Conservation (phyloP, 2,329 filamentous ascomycete species). For the Penicillium glabrum region DNA sequence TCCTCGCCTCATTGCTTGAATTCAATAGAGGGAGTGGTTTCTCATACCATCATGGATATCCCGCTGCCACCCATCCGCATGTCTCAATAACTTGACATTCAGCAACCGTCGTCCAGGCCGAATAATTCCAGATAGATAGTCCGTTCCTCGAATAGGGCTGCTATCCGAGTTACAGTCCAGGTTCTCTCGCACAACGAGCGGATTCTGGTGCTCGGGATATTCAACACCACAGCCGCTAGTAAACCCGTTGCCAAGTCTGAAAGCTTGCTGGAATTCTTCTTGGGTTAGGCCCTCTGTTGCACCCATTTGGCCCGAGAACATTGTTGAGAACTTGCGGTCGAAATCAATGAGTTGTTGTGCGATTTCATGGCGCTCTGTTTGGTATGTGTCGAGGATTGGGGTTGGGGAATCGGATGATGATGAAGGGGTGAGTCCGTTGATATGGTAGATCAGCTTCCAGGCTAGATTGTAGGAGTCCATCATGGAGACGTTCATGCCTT, state of each 20-base stretch:
- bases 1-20: not conserved
- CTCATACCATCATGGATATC: conserved; percentile 38
- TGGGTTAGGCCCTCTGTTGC: conserved; percentile 29
- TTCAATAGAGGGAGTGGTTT: not conserved
- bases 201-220: conserved; percentile 30
- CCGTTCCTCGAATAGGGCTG: conserved; percentile 30
- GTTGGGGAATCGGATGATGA: conserved; percentile 15
- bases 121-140: conserved; percentile 37
- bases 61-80: conserved; percentile 37
- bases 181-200: conserved; percentile 22
- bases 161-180: not conserved
- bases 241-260: conserved; percentile 38
- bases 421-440: conserved; percentile 37
- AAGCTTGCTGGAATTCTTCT: conserved; percentile 37
- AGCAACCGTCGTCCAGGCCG: conserved; percentile 35
- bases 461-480: conserved; percentile 52
- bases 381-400: conserved; percentile 38
- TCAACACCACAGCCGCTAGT: conserved; percentile 42
- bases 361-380: conserved; percentile 37
- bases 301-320: conserved; percentile 41
- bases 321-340: conserved; percentile 39
- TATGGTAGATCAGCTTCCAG: conserved; percentile 40
- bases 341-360: conserved; percentile 42
- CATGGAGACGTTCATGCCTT: conserved; percentile 80
- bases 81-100: conserved; percentile 32